Evolutionary conservation across 768 basidiomycete genomes (phyloP), one percentile per base, ranked within the genome.

Genomic region (Lactarius vividus): DNA sequence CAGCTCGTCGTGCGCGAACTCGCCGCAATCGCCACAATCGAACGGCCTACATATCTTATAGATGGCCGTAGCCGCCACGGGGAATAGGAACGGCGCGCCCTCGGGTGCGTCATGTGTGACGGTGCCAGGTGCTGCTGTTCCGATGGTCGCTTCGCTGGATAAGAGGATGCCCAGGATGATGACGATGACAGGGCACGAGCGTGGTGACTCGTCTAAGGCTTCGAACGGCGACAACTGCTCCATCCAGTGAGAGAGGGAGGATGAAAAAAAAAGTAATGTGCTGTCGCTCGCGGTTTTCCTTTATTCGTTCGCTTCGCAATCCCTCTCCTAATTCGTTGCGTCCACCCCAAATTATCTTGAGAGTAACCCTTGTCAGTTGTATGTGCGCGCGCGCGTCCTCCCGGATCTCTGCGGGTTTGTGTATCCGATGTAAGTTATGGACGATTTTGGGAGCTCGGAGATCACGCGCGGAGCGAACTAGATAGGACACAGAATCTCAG

Each of bases 21-120:
- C 78, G 5, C 78, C 81, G 11, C 49, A 52, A 28, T 76, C 78
- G 5, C 78, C 81, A 8, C 84, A 84, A 71, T 74, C 76, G 15
- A 72, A 79, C 59, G 90, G 89, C 70, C 67, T 88, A 71, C 80
- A 83, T 46, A 87, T 86, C 68, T 82, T 81, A 18, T 81, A 78
- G 3, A 87, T 84, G 13, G 81, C 6, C 6, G 49, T 28, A 0
- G 49, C 26, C 5, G 23, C 49, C 0, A 52, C 49, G 5, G 49
- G 49, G 13, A 52, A 26, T 2, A 52, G 26, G 2, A 52, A 26
- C 26, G 28, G 11, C 13, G 4, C 49, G 13, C 26, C 49, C 4
- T 52, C 26, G 49, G 55, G 49, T 33, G 56, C 59, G 4, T n/a
- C 60, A 3, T 28, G 42, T 20, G 26, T 42, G 10, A 37, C 49